Evolutionary conservation across 2,329 filamentous ascomycete genomes (phyloP).

Genomic region (Ceratocystis colombiana): DNA sequence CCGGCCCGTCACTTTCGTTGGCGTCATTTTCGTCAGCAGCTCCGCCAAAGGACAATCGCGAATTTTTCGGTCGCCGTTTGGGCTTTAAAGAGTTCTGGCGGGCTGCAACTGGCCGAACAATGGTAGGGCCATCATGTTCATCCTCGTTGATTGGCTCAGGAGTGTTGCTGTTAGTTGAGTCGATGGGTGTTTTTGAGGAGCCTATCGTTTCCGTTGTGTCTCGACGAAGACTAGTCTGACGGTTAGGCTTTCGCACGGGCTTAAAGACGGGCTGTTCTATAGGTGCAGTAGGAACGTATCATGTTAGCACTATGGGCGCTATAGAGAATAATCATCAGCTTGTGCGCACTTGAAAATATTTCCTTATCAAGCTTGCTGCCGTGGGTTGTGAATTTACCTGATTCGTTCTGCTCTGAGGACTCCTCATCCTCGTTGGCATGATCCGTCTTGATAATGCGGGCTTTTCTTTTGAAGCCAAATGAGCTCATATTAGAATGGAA

Average conservation of each 20-base stretch:
- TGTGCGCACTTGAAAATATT: conserved; percentile 5
- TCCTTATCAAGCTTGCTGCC: conserved; percentile 15
- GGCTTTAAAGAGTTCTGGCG: conserved; percentile 44
- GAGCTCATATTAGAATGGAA: conserved; percentile 38
- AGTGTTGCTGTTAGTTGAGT: conserved; percentile 27
- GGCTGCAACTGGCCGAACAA: conserved; percentile 41
- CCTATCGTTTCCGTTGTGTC: conserved; percentile 36
- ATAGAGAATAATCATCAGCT: conserved; percentile 17
- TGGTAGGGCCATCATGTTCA: conserved; percentile 40
- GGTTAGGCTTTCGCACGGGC: conserved; percentile 43
- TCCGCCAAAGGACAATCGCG: conserved; percentile 68
- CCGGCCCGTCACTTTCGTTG: conserved; percentile 43
- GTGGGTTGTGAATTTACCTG: conserved; percentile 19
- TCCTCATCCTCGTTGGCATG: conserved; percentile 49
- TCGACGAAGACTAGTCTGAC: conserved; percentile 50
- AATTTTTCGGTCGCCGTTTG: conserved; percentile 56
- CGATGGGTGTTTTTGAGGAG: conserved; percentile 24
- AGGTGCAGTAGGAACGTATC: not conserved
- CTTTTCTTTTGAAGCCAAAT: conserved; percentile 54
- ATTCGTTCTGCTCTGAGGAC: conserved; percentile 12
- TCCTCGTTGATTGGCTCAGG: conserved; percentile 35
- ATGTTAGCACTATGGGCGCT: conserved; percentile 15
- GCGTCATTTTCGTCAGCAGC: conserved; percentile 40
- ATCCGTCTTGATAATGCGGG: conserved; percentile 62
- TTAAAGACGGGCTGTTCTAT: conserved; percentile 31